These are phyloP conservation scores for Plasmodium ovale DNA, from an alignment of 169 alveolate species.

Conservation along the genomic window DNA sequence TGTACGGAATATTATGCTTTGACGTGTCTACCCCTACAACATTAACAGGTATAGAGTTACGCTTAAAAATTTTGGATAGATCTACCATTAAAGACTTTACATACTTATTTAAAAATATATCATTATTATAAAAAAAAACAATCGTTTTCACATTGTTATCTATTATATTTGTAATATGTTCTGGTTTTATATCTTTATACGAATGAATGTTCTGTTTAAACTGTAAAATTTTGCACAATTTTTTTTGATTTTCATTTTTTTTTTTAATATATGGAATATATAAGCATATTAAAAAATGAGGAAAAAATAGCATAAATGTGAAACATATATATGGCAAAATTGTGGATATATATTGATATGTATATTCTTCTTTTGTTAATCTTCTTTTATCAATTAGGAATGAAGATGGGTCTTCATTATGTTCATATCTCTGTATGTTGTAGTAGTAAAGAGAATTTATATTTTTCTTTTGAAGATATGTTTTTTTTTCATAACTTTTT, in stretches of 20 bases:
- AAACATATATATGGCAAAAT: conserved; percentile 70
- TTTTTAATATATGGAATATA: conserved; percentile 58
- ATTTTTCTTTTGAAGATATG: conserved; percentile 15
- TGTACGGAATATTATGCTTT: conserved; percentile 26
- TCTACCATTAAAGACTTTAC: conserved; percentile 55
- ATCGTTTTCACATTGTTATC: conserved; percentile 56
- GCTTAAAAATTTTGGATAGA: conserved; percentile 43
- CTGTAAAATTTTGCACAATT: conserved; percentile 46
- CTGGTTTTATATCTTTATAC: conserved; percentile 68
- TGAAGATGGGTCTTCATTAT: conserved; percentile 57
- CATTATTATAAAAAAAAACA: conserved; percentile 29
- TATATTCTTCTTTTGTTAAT: conserved; percentile 55
- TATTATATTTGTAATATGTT: conserved; percentile 11
- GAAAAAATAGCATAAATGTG: conserved; percentile 56
- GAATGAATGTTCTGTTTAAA: conserved; percentile 37
- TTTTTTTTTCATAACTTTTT: conserved; percentile 9
- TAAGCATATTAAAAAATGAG: conserved; percentile 56
- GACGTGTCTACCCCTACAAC: conserved; percentile 58
- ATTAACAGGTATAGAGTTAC: conserved; percentile 46
- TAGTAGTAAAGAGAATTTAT: conserved; percentile 18
- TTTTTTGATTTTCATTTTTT: conserved; percentile 35
- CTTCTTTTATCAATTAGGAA: conserved; percentile 56
- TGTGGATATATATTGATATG: conserved; percentile 50
- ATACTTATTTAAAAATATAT: conserved; percentile 46
- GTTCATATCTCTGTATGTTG: conserved; percentile 62